Conservation (phyloP, 257 asterid species). For the Petunia axillaris region DNA sequence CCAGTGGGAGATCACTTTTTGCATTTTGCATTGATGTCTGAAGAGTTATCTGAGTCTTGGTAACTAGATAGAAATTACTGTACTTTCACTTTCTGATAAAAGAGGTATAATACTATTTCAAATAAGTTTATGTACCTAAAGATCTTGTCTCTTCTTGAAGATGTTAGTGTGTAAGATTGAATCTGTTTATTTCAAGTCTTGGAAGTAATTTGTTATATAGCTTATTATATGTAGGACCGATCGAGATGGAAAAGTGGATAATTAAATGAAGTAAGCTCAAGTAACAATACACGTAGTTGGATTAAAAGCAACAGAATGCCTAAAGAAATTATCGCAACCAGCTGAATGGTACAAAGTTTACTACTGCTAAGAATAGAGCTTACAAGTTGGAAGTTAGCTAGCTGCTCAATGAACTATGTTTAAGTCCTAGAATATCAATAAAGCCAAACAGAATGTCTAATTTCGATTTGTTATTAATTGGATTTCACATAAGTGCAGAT, state of each 20-base stretch:
- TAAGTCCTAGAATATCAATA: too few species aligned
- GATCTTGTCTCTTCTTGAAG: neutral
- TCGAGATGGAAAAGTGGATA: too few species aligned
- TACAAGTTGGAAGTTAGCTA: too few species aligned
- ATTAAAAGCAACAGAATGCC: neutral
- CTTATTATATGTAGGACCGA: too few species aligned
- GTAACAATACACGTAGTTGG: neutral
- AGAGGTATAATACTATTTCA: neutral
- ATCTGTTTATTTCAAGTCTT: neutral
- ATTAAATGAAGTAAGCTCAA: neutral
- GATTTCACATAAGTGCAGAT: too few species aligned
- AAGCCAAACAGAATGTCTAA: too few species aligned
- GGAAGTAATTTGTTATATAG: too few species aligned
- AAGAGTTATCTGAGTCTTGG: too few species aligned
- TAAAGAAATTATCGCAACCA: neutral
- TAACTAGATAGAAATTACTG: neutral
- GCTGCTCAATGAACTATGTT: too few species aligned
- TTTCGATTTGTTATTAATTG: too few species aligned
- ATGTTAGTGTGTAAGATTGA: neutral
- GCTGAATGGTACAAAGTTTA: neutral
- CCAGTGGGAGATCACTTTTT: conserved; percentile 62
- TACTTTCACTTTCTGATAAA: neutral
- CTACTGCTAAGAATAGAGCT: too few species aligned
- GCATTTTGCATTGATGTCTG: conserved; percentile 53
- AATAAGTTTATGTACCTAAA: neutral